These are phyloP conservation scores for Cornus kousa DNA, from an alignment of 148 eudicot species.

Conservation along the genomic window DNA sequence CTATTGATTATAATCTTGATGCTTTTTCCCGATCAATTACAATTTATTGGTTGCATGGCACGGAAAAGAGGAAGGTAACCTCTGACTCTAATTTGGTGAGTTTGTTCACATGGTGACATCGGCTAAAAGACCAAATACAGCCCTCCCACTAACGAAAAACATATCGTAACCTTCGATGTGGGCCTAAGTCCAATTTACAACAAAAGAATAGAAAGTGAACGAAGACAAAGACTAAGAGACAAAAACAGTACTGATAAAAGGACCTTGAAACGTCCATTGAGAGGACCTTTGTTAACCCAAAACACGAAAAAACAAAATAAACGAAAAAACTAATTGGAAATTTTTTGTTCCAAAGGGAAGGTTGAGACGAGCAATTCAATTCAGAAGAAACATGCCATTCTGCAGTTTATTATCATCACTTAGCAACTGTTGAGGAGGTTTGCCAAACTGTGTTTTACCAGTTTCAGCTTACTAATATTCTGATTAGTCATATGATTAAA, in stretches of 20 bases:
- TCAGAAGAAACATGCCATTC: too few relatives aligned
- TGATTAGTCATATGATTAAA: too few relatives aligned
- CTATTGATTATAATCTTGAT: too few relatives aligned
- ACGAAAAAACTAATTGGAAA: too few relatives aligned
- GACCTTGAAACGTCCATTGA: background rate
- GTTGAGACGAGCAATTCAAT: too few relatives aligned
- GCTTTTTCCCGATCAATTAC: too few relatives aligned
- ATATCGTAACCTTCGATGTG: background rate
- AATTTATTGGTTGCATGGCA: background rate
- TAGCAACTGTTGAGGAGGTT: too few relatives aligned
- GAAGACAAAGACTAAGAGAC: conserved; percentile 5
- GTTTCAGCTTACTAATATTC: too few relatives aligned
- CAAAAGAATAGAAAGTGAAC: conserved; percentile 11
- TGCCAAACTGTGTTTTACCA: too few relatives aligned
- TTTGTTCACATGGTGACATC: background rate
- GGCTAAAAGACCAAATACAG: background rate
- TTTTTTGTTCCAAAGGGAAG: too few relatives aligned
- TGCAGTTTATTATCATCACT: too few relatives aligned
- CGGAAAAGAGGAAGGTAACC: background rate
- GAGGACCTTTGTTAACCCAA: background rate
- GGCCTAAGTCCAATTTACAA: background rate
- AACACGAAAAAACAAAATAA: too few relatives aligned
- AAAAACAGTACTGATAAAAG: background rate
- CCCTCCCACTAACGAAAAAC: background rate
- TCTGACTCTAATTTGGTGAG: background rate